A percentile compares a stretch with the other conserved stretches of the same genome.
Evolutionary conservation across 1,139 yeast genomes (phyloP).

Genomic region (Lipomyces yarrowii): DNA sequence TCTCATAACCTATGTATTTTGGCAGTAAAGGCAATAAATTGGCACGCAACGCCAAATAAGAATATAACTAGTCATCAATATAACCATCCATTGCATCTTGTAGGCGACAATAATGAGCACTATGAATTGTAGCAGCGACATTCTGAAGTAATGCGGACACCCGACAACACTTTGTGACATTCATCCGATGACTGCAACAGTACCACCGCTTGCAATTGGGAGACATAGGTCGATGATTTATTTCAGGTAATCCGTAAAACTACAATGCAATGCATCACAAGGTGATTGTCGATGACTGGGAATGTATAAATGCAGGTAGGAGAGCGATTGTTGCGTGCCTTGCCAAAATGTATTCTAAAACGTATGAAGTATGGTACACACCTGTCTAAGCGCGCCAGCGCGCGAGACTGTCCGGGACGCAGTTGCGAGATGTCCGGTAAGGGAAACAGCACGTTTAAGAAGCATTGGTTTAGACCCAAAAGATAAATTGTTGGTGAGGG

Average conservation of each 20-base stretch:
- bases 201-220: not conserved
- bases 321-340: not conserved
- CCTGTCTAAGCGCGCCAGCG: slow-evolving; percentile 31
- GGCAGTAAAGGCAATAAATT: not conserved
- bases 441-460: slow-evolving; percentile 27
- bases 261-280: not conserved
- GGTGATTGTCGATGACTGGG: not conserved
- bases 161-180: not conserved
- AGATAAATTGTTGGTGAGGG: not conserved
- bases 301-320: not conserved
- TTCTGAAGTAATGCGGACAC: not conserved
- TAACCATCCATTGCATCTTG: not conserved
- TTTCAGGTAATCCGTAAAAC: not conserved
- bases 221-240: not conserved
- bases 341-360: not conserved
- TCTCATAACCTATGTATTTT: not conserved
- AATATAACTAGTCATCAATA: not conserved
- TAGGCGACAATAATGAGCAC: not conserved
- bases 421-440: slow-evolving; percentile 16
- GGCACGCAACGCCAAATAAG: not conserved
- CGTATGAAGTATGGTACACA: slow-evolving; percentile 2
- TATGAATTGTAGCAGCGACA: not conserved
- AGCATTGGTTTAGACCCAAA: slow-evolving; percentile 15
- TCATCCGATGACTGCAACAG: not conserved
- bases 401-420: slow-evolving; percentile 22